These are phyloP conservation scores for Pharus latifolius DNA, from an alignment of 176 grass and related monocot genomes.

Conservation along the genomic window DNA sequence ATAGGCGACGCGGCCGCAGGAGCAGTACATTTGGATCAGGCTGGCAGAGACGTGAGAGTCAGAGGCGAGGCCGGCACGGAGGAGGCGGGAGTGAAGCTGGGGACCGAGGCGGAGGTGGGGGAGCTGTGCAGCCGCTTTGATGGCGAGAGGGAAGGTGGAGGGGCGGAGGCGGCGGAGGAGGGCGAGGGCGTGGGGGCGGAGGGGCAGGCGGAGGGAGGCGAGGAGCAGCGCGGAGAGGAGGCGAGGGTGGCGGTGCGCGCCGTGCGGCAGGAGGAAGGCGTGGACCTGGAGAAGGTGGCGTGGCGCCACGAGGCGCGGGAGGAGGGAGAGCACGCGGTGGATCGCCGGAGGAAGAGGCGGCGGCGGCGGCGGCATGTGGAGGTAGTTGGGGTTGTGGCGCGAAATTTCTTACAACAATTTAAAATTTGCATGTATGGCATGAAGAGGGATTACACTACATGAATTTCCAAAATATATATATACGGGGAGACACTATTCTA, in stretches of 20 bases:
- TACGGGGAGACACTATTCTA: too few relatives aligned
- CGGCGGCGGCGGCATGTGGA: constrained; percentile 11
- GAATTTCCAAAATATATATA: too few relatives aligned
- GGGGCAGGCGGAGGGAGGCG: constrained; percentile 31
- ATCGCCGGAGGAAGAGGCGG: neutral
- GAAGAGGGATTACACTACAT: too few relatives aligned
- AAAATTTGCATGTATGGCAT: too few relatives aligned
- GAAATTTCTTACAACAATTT: too few relatives aligned
- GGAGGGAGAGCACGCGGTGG: constrained; percentile 13
- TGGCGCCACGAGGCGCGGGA: constrained; percentile 12
- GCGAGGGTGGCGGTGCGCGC: constrained; percentile 15
- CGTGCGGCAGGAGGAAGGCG: constrained; percentile 31
- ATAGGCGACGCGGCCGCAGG: constrained; percentile 11
- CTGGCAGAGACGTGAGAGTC: constrained; percentile 37
- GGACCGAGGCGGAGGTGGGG: constrained; percentile 13
- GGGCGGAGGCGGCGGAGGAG: constrained; percentile 20
- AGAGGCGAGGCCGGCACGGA: constrained; percentile 21
- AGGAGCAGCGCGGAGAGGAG: constrained; percentile 33
- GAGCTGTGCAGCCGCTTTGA: constrained; percentile 11
- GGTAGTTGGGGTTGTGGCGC: neutral
- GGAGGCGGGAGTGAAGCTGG: constrained; percentile 35
- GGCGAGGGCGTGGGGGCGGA: neutral
- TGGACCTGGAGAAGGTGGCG: constrained; percentile 35
- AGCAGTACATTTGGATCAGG: constrained; percentile 38
- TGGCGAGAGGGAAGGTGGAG: neutral